Conservation (phyloP, 1,284 basidiomycete species). For the Porodaedalea pini region DNA sequence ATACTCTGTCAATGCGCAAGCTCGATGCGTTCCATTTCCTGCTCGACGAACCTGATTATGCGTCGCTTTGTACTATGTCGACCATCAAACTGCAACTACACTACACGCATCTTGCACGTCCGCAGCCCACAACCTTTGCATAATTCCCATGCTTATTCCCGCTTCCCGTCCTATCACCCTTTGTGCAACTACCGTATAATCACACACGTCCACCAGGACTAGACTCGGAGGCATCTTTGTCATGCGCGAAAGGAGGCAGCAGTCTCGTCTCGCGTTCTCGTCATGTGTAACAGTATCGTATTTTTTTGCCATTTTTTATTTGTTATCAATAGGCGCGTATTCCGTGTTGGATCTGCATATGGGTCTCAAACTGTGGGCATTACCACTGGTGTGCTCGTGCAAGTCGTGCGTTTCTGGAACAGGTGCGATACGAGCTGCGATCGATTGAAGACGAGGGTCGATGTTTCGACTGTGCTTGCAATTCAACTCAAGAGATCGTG, state of each 20-base stretch:
- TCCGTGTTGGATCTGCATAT: no score
- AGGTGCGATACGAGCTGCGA: no score
- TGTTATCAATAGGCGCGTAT: conserved; percentile 18
- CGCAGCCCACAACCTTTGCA: not conserved
- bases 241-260: conserved; percentile 11
- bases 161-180: not conserved
- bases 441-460: no score
- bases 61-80: conserved; percentile 7
- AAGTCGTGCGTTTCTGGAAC: no score
- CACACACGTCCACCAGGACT: conserved; percentile 13
- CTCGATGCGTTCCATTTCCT: conserved; percentile 4
- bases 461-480: no score
- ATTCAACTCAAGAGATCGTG: no score
- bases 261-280: conserved; percentile 8
- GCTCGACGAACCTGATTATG: not conserved
- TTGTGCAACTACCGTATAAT: conserved; percentile 13
- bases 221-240: conserved; percentile 7
- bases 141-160: conserved; percentile 5
- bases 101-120: conserved; percentile 1
- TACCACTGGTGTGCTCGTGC: no score
- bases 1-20: not conserved
- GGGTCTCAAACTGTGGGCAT: no score
- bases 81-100: not conserved
- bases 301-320: conserved; percentile 10
- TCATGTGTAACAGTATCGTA: conserved; percentile 20